Conservation (phyloP, 768 basidiomycete genomes). For the Boletus reticulatus region DNA sequence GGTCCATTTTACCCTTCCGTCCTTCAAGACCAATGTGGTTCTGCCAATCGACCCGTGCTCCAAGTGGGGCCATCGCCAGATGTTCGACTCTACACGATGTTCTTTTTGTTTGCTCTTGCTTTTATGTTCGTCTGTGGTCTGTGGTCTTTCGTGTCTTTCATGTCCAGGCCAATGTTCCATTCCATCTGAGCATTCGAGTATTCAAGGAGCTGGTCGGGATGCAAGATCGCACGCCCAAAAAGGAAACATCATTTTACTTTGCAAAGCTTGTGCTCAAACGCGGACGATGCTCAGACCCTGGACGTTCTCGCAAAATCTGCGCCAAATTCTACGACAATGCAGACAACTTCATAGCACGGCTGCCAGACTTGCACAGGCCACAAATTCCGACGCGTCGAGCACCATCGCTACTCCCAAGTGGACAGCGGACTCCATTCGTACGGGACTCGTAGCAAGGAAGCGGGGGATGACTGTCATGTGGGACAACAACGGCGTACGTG, state of each 20-base stretch:
- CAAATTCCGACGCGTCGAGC: slow-evolving; percentile 16
- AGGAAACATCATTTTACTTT: slow-evolving; percentile 13
- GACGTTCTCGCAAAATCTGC: slow-evolving; percentile 41
- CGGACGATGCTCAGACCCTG: slow-evolving; percentile 52
- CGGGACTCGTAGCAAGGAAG: slow-evolving; percentile 92
- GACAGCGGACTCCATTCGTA: slow-evolving; percentile 82
- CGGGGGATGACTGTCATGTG: slow-evolving; percentile 94
- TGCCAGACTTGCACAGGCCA: slow-evolving; percentile 28
- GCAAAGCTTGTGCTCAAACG: slow-evolving; percentile 14
- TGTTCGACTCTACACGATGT: slow-evolving; percentile 27
- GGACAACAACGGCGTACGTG: slow-evolving; percentile 83
- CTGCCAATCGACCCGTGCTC: slow-evolving; percentile 56
- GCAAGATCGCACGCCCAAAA: slow-evolving; percentile 17
- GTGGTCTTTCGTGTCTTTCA: slow-evolving; percentile 34
- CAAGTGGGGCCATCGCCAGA: slow-evolving; percentile 50
- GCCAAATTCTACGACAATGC: slow-evolving; percentile 30
- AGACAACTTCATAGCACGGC: slow-evolving; percentile 47
- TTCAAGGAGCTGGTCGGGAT: background rate
- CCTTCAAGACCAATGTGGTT: slow-evolving; percentile 47
- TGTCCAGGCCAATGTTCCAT: slow-evolving; percentile 75
- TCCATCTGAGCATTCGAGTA: slow-evolving; percentile 47
- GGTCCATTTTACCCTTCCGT: slow-evolving; percentile 52
- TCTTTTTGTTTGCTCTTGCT: slow-evolving; percentile 24
- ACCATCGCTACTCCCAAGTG: slow-evolving; percentile 53
- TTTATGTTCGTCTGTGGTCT: slow-evolving; percentile 23